Evolutionary conservation across 176 grass and related monocot species (phyloP).

Genomic region (Lolium perenne): DNA sequence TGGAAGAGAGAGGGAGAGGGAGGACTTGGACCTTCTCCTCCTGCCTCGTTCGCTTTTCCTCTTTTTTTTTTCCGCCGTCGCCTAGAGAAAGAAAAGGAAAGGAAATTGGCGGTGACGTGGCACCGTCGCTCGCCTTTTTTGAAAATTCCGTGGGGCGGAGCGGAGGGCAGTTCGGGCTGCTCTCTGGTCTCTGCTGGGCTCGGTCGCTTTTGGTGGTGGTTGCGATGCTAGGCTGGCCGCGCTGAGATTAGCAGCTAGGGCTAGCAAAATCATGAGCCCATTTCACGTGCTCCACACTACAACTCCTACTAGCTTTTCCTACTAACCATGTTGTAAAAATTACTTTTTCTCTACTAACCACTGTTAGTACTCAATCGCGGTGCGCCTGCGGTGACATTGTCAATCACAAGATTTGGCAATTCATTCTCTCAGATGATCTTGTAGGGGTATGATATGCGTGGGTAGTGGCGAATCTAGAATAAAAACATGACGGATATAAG

Average conservation of each 20-base stretch:
- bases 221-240: conserved; percentile 30
- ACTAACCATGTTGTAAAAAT: too few relatives aligned
- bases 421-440: too few relatives aligned
- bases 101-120: conserved; percentile 2
- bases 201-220: conserved; percentile 24
- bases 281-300: not conserved
- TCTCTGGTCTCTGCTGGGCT: not conserved
- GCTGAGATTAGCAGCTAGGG: not conserved
- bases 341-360: too few relatives aligned
- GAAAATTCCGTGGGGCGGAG: not conserved
- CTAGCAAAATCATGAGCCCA: not conserved
- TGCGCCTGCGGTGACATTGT: too few relatives aligned
- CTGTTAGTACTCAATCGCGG: too few relatives aligned
- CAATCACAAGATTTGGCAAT: too few relatives aligned
- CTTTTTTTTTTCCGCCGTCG: not conserved
- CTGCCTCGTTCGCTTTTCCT: not conserved
- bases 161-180: not conserved
- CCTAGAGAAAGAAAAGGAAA: not conserved
- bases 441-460: too few relatives aligned
- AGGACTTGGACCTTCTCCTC: conserved; percentile 32
- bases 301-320: not conserved
- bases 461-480: too few relatives aligned
- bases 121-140: not conserved
- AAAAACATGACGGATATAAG: too few relatives aligned
- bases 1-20: not conserved